phyloP scores from a whole-genome alignment of 768 basidiomycete genomes.

The Postia placenta region DNA sequence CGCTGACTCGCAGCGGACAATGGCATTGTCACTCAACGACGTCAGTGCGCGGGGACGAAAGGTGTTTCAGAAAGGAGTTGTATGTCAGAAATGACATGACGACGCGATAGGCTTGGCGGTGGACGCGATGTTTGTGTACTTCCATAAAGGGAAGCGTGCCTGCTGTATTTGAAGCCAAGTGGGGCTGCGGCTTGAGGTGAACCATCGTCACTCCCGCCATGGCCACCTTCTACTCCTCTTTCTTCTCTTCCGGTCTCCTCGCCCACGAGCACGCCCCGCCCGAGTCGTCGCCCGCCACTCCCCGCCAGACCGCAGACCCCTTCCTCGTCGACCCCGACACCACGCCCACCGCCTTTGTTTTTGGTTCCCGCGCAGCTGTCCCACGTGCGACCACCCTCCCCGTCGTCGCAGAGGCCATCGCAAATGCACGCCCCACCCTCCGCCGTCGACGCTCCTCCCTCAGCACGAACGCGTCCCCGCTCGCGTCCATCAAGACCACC shows the following conservation, averaged over 20 bases:
- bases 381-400: constrained; percentile 23
- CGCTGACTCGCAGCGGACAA: too few relatives aligned
- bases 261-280: constrained; percentile 28
- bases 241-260: constrained; percentile 68
- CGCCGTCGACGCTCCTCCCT: constrained; percentile 62
- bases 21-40: background rate
- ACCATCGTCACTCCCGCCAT: constrained; percentile 1
- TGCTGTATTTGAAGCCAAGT: background rate
- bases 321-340: constrained; percentile 24
- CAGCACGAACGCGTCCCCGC: constrained; percentile 46
- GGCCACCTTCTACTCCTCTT: constrained; percentile 45
- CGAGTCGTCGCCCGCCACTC: constrained; percentile 20
- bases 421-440: constrained; percentile 33
- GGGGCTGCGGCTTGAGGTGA: background rate
- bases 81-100: background rate
- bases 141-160: background rate
- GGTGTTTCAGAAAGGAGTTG: background rate
- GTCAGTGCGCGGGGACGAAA: background rate
- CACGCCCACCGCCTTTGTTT: constrained; percentile 29
- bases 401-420: constrained; percentile 22
- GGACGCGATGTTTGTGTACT: background rate
- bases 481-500: constrained; percentile 43
- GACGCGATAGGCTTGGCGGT: background rate
- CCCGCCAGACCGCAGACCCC: constrained; percentile 16
- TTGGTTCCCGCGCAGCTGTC: constrained; percentile 16